Percentiles rank a stretch among this genome's conserved stretches.
These are phyloP conservation scores for Galeopsis tetrahit DNA, from an alignment of 257 asterid genomes.

Conservation along the genomic window DNA sequence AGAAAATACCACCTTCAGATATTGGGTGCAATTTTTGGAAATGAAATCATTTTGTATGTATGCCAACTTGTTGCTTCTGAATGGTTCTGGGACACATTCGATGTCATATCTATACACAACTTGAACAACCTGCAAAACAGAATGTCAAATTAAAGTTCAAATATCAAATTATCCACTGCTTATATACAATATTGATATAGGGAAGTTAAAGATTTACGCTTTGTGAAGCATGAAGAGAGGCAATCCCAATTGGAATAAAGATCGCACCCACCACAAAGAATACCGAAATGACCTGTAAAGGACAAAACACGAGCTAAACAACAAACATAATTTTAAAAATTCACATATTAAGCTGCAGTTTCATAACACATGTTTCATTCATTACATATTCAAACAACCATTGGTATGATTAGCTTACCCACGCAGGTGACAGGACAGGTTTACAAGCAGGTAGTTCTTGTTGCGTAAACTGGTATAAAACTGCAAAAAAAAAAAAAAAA, in stretches of 20 bases:
- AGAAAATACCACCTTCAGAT: slow-evolving; percentile 51
- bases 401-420: slow-evolving; percentile 49
- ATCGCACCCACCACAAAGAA: slow-evolving; percentile 62
- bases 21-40: slow-evolving; percentile 65
- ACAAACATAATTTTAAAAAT: background rate
- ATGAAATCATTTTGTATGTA: slow-evolving; percentile 60
- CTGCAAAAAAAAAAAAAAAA: slow-evolving; percentile 41
- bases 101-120: slow-evolving; percentile 68
- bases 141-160: slow-evolving; percentile 23
- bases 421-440: slow-evolving; percentile 71
- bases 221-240: slow-evolving; percentile 66
- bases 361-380: slow-evolving; percentile 12
- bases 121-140: slow-evolving; percentile 63
- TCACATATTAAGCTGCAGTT: slow-evolving; percentile 19
- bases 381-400: background rate
- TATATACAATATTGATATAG: background rate
- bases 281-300: slow-evolving; percentile 63
- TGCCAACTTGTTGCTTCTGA: slow-evolving; percentile 58
- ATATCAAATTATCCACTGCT: slow-evolving; percentile 18
- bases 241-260: slow-evolving; percentile 68
- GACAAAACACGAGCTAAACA: slow-evolving; percentile 22
- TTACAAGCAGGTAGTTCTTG: slow-evolving; percentile 84
- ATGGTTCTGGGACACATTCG: slow-evolving; percentile 65
- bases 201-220: slow-evolving; percentile 48
- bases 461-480: slow-evolving; percentile 67